Percentiles rank a stretch among this genome's conserved stretches.
phyloP scores from a whole-genome alignment of 139 green algal species.

The Parachlorella kessleri region DNA sequence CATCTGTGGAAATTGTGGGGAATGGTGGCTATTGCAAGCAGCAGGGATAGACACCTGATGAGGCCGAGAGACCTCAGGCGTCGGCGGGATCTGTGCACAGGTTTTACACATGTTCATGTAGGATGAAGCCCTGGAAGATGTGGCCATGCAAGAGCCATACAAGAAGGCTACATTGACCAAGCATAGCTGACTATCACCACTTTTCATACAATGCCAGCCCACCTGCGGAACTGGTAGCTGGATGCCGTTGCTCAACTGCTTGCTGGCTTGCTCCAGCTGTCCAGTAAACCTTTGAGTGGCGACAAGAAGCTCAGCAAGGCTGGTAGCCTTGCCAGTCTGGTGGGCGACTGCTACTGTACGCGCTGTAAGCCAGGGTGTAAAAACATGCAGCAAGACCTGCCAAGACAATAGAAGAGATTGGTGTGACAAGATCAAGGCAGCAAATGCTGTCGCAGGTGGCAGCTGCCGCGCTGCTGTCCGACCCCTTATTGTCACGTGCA shows the following conservation, averaged over 20 bases:
- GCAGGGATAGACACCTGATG: too few species aligned
- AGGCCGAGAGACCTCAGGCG: too few species aligned
- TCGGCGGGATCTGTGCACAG: not conserved
- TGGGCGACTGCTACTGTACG: not conserved
- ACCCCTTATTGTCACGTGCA: too few species aligned
- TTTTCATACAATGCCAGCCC: too few species aligned
- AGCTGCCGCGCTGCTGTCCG: not conserved
- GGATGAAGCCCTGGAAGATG: not conserved
- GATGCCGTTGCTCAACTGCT: conserved; percentile 11
- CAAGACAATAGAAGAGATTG: not conserved
- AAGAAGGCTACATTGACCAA: not conserved
- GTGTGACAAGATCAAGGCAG: not conserved
- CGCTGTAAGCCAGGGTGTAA: conserved; percentile 10
- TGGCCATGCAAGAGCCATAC: not conserved
- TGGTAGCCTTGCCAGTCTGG: not conserved
- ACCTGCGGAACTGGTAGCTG: conserved; percentile 1
- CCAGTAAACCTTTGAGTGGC: conserved; percentile 2
- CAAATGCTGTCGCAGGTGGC: not conserved
- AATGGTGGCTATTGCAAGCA: too few species aligned
- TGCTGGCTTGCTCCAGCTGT: not conserved
- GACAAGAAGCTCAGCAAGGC: not conserved
- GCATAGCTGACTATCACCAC: too few species aligned
- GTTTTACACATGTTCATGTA: not conserved
- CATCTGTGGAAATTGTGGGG: not conserved
- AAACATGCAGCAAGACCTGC: conserved; percentile 2